phyloP scores from a whole-genome alignment of 2,329 filamentous ascomycete genomes.

The Corynespora cassiicola region DNA sequence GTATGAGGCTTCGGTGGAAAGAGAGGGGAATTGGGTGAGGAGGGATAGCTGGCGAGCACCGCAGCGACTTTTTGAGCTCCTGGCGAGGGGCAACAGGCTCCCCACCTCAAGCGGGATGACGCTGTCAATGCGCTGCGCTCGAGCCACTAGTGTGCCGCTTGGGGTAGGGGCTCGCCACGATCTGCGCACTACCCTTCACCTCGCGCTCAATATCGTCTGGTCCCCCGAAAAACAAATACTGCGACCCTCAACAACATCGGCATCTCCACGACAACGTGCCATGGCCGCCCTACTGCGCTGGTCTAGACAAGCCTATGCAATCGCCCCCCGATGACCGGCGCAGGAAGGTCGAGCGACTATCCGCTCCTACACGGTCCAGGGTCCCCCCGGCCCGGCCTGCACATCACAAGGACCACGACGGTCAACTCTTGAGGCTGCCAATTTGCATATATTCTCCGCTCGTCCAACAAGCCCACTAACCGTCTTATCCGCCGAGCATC shows the following conservation, averaged over 20 bases:
- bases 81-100: conserved; percentile 32
- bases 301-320: conserved; percentile 3
- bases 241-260: conserved; percentile 4
- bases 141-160: conserved; percentile 23
- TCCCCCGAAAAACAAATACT: conserved; percentile 7
- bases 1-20: conserved; percentile 21
- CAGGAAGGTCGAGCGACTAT: conserved; percentile 8
- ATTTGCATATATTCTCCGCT: conserved; percentile 17
- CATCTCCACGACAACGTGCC: conserved; percentile 6
- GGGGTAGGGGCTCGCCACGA: conserved; percentile 7
- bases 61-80: conserved; percentile 37
- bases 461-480: conserved; percentile 8
- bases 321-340: conserved; percentile 2
- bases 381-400: conserved; percentile 11
- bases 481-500: too few species aligned
- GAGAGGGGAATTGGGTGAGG: conserved; percentile 19
- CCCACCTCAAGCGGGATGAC: conserved; percentile 36
- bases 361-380: conserved; percentile 6
- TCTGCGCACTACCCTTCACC: conserved; percentile 1
- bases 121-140: conserved; percentile 20
- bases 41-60: conserved; percentile 21
- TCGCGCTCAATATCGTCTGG: conserved; percentile 2
- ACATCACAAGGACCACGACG: conserved; percentile 12
- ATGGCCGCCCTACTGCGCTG: neutral
- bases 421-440: too few species aligned